Base-by-base conservation (phyloP, 1,139 yeast genomes). In the Suhomyces anneliseae region DNA sequence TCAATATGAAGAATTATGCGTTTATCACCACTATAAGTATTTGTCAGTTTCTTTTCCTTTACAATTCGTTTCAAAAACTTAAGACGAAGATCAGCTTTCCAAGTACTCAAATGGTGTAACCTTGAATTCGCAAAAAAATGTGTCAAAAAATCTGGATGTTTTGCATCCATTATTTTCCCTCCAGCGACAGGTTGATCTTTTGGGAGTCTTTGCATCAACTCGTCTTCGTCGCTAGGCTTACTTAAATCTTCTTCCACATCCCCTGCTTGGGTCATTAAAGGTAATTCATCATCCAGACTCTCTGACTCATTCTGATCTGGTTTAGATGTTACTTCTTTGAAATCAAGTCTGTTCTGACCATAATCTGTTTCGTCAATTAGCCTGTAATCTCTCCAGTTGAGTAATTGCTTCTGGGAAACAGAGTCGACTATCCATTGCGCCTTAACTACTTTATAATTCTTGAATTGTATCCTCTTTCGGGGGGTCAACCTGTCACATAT, bases 381-480 rank as follows among this genome's bases (percentile, higher is more conserved):
- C 38, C 79, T 53, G 61, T 81, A 93, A 19, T 78, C 76, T 26
- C 74, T 72, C 97, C 98, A 92, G 42, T 83, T 82, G 24, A 85
- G 64, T 11, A 85, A 56, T 45, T 60, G 66, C 0, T 75, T 70
- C 9, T 64, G 59, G 2, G 69, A 68, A 3, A 90, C 72, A 44
- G 87, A 79, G 38, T 90, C 90, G 0, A 76, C 72, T 2, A 93
- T 76, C 99, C 99, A 93, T 40, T 76, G 76, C 0, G 98, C 96
- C 50, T 67, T 78, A 1, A 90, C 96, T 2, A 93, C 96, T 54
- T 79, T 82, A 64, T 81, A 87, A 54, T 84, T 78, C 34, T 74
- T 72, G 60, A 81, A 89, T 63, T 87, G 85, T 4, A 78, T 64
- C 47, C 75, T 71, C 63, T 93, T 92, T 40, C 89, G 73, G 0